Percentiles rank a stretch among this genome's conserved stretches.
Evolutionary conservation across 2,329 filamentous ascomycete species (phyloP).

Genomic region (Aureobasidium leucospermi): DNA sequence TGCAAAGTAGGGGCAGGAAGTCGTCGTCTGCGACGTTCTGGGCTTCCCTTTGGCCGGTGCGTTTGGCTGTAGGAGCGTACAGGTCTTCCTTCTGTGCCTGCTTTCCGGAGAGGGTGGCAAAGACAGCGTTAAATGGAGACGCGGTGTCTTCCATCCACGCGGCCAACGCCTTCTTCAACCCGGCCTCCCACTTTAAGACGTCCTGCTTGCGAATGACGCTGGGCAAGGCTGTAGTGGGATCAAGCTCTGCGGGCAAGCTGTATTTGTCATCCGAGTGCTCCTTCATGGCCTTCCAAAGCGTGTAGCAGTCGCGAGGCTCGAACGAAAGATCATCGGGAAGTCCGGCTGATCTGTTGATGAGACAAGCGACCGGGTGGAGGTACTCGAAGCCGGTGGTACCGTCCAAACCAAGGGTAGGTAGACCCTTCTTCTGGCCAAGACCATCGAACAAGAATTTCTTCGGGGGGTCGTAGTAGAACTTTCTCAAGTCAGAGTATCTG

Average conservation of each 20-base stretch:
- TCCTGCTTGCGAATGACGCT: conserved; percentile 56
- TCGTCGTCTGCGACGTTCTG: conserved; percentile 28
- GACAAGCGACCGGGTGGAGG: conserved; percentile 59
- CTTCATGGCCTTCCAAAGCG: conserved; percentile 57
- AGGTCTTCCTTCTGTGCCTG: neutral
- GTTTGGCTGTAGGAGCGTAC: conserved; percentile 17
- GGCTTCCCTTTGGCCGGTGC: conserved; percentile 19
- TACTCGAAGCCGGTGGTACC: conserved; percentile 46
- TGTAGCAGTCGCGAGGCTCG: conserved; percentile 63
- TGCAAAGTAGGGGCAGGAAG: conserved; percentile 51
- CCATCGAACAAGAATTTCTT: conserved; percentile 45
- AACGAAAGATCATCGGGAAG: conserved; percentile 61
- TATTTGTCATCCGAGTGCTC: conserved; percentile 43
- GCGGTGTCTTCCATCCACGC: conserved; percentile 51
- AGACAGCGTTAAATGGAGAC: conserved; percentile 47
- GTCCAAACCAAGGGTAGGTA: conserved; percentile 41
- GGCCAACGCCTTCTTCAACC: conserved; percentile 51
- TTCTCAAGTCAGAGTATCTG: conserved; percentile 71
- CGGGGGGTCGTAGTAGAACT: conserved; percentile 58
- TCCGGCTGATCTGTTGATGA: conserved; percentile 54
- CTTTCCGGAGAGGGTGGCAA: conserved; percentile 39
- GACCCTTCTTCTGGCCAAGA: conserved; percentile 34
- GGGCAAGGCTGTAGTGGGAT: conserved; percentile 45
- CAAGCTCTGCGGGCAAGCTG: conserved; percentile 42
- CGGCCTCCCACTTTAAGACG: conserved; percentile 57